A percentile compares a stretch with the other conserved stretches of the same genome.
phyloP scores from a whole-genome alignment of 345 rosid species.

The Aegle marmelos region DNA sequence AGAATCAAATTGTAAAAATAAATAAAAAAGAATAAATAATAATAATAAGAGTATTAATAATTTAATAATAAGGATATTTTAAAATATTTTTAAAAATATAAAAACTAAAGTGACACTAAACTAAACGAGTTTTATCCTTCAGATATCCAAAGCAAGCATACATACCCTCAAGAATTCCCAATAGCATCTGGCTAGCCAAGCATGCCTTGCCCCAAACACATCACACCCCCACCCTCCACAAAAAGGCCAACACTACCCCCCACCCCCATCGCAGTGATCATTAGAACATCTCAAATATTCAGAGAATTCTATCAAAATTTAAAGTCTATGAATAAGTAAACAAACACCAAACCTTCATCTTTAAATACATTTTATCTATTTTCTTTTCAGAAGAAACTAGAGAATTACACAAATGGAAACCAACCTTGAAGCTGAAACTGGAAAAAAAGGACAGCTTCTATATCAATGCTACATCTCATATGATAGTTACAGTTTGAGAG shows the following conservation, averaged over 20 bases:
- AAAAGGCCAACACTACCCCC: no score
- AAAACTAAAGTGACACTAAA: no score
- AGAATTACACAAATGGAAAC: slow-evolving; percentile 9
- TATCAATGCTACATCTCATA: slow-evolving; percentile 15
- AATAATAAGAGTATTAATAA: no score
- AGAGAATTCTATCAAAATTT: background rate
- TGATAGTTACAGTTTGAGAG: slow-evolving; percentile 12
- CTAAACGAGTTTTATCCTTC: no score
- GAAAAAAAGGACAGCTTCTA: slow-evolving; percentile 26
- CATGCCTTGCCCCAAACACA: slow-evolving; percentile 23
- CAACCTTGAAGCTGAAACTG: slow-evolving; percentile 28
- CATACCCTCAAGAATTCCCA: slow-evolving; percentile 43
- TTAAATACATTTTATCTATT: no score
- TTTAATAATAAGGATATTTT: no score
- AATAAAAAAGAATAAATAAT: no score
- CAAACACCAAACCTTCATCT: no score
- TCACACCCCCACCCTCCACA: background rate
- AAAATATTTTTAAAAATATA: no score
- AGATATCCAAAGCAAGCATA: slow-evolving; percentile 19
- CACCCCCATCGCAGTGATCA: no score
- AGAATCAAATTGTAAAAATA: no score
- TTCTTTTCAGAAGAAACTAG: background rate
- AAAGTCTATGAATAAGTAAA: no score
- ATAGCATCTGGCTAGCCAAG: slow-evolving; percentile 26
- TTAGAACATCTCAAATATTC: background rate